phyloP scores from a whole-genome alignment of 75 land plant genomes.

The Pinus tabuliformis region DNA sequence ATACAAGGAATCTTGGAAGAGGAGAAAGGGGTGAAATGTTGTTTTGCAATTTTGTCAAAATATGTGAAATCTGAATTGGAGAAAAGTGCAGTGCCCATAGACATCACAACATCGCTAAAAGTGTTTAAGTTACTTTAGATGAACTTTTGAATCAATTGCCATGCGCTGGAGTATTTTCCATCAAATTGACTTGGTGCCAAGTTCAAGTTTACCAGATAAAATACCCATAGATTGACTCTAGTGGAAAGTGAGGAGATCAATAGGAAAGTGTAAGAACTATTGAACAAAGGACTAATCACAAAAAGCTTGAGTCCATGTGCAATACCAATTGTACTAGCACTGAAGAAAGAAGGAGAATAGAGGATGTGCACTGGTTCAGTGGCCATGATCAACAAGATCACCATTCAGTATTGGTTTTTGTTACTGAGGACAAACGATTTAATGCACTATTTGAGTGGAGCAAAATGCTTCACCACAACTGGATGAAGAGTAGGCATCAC shows the following conservation, averaged over 20 bases:
- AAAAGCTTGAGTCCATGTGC: not conserved
- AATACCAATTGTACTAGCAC: not conserved
- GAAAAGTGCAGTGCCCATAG: not conserved
- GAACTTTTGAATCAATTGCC: not conserved
- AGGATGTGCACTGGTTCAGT: not conserved
- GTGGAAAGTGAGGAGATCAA: not conserved
- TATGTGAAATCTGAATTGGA: too few species aligned
- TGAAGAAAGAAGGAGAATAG: not conserved
- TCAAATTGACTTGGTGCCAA: not conserved
- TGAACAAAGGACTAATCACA: not conserved
- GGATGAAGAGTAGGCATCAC: not conserved
- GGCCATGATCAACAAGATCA: not conserved
- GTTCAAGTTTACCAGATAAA: not conserved
- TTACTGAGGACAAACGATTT: not conserved
- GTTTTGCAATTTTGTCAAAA: too few species aligned
- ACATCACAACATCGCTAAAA: not conserved
- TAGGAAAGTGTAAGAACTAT: not conserved
- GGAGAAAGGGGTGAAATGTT: too few species aligned
- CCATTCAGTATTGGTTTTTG: not conserved
- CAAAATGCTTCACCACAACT: not conserved
- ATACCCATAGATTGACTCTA: not conserved
- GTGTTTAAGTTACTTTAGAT: not conserved
- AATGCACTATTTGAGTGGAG: not conserved
- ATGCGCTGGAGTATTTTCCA: not conserved
- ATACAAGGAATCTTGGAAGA: too few species aligned